These are phyloP conservation scores for Flagelloscypha sp. DNA, from an alignment of 768 basidiomycete species.

Conservation along the genomic window DNA sequence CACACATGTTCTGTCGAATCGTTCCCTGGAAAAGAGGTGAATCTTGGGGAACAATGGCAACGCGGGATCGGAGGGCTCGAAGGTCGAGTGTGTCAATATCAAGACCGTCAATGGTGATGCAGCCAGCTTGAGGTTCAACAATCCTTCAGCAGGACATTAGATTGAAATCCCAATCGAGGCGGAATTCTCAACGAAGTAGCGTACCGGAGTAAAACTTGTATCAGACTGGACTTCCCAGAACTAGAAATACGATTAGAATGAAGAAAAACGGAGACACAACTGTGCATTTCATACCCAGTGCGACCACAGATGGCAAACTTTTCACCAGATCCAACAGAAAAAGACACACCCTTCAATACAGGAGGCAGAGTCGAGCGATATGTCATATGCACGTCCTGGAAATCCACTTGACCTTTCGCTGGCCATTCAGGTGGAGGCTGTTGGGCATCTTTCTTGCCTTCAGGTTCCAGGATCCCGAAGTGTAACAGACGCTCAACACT, in stretches of 20 bases:
- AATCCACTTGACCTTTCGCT: slow-evolving; percentile 41
- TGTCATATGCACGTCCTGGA: slow-evolving; percentile 44
- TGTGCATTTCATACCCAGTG: slow-evolving; percentile 39
- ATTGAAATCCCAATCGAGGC: neutral
- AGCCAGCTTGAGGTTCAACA: slow-evolving; percentile 51
- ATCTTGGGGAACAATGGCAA: slow-evolving; percentile 68
- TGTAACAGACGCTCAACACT: slow-evolving; percentile 64
- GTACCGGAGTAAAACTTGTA: slow-evolving; percentile 50
- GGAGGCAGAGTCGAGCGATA: slow-evolving; percentile 60
- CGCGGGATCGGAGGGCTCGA: slow-evolving; percentile 38
- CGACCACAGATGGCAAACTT: slow-evolving; percentile 50
- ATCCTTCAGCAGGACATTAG: slow-evolving; percentile 26
- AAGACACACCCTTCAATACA: slow-evolving; percentile 53
- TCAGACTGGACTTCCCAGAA: slow-evolving; percentile 45
- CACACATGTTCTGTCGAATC: slow-evolving; percentile 38
- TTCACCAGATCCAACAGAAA: slow-evolving; percentile 51
- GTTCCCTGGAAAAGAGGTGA: slow-evolving; percentile 45
- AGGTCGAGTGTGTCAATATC: slow-evolving; percentile 49
- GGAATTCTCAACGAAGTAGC: slow-evolving; percentile 4
- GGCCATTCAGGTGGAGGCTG: slow-evolving; percentile 47
- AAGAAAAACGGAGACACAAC: slow-evolving; percentile 21
- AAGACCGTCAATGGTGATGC: slow-evolving; percentile 48
- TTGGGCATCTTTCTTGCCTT: slow-evolving; percentile 30
- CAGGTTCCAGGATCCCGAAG: slow-evolving; percentile 53
- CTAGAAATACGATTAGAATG: slow-evolving; percentile 3